Evolutionary conservation across 352 stramenopile species (phyloP).

Genomic region (Pythium folliculosum): DNA sequence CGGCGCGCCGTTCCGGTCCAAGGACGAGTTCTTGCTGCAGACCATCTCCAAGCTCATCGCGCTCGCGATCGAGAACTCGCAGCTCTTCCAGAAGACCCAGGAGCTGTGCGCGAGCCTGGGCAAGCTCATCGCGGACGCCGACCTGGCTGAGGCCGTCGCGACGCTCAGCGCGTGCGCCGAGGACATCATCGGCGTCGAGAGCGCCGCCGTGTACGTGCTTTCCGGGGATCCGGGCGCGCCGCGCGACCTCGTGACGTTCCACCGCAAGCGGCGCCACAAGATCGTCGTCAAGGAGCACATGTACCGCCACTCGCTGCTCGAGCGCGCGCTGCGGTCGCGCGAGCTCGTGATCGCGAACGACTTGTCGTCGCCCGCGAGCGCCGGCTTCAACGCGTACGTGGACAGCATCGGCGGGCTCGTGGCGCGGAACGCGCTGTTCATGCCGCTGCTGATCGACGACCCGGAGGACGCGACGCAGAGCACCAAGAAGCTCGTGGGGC

Average conservation of each 20-base stretch:
- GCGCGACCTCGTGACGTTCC: constrained; percentile 66
- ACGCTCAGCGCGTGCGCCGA: constrained; percentile 58
- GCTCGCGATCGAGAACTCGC: constrained; percentile 78
- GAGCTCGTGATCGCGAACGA: constrained; percentile 75
- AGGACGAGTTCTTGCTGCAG: constrained; percentile 75
- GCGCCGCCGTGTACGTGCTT: constrained; percentile 63
- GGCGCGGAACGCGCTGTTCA: constrained; percentile 62
- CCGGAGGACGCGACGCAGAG: constrained; percentile 24
- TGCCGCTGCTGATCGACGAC: constrained; percentile 61
- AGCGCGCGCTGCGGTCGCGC: constrained; percentile 43
- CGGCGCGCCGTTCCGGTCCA: constrained; percentile 70
- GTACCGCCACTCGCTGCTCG: constrained; percentile 59
- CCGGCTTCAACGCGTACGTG: constrained; percentile 63
- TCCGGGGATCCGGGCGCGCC: constrained; percentile 4
- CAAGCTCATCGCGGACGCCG: constrained; percentile 58
- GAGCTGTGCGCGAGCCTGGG: constrained; percentile 65
- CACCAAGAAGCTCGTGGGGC: constrained; percentile 51
- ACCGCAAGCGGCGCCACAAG: constrained; percentile 64
- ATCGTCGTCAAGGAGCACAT: constrained; percentile 51
- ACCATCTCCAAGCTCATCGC: constrained; percentile 81
- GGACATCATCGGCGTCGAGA: constrained; percentile 73
- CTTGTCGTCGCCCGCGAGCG: constrained; percentile 27
- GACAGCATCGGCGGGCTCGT: constrained; percentile 60
- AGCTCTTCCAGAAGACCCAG: constrained; percentile 81
- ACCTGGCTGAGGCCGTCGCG: constrained; percentile 59